Base-by-base conservation (phyloP, 2,329 filamentous ascomycete genomes). In the Penicillium sp. region DNA sequence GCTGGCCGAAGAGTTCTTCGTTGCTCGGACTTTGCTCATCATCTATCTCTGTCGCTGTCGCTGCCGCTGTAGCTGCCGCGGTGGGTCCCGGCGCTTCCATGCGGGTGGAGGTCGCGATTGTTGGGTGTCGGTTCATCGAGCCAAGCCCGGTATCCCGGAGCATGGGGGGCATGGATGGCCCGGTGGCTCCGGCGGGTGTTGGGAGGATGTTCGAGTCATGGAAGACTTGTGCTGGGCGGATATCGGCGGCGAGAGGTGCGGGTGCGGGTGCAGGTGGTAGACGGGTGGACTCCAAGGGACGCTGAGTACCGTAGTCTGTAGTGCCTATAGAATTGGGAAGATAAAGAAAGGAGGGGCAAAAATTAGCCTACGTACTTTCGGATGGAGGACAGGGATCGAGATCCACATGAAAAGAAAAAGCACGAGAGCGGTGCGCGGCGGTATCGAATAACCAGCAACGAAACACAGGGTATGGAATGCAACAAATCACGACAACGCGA, bases 1-100 rank as follows among this genome's bases (percentile, higher is more conserved):
- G 83, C 62, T 94, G 89, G 45, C 91, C 91, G 72, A 97, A 97
- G 40, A 97, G 84, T 45, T 87, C 86, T 14, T 86, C 83, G 48
- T 80, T 88, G 42, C 52, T 67, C 10, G 73, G 71, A 26, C 68
- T 67, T 36, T 61, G 56, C 39, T 71, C 63, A 13, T 64, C 70
- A 2, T 67, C 70, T 5, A 63, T 59, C 16, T 69, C 62, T 21
- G 62, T 59, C 5, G 58, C 58, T 24, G 61, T 52, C 1, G 58
- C 55, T 36, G 48, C 60, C 14, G 14, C 39, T 26, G 39, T 4
- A 7, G 13, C 11, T 26, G 37, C 31, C 13, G 13, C 9, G 9
- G 13, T 14, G 10, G 31, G 18, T 23, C 19, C 37, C 8, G 37
- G 37, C 11, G 19, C 37, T 9, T 65, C 62, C 46, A 63, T 50